These are phyloP conservation scores for Aspergillus sclerotiicarbonarius DNA, from an alignment of 495 filamentous ascomycete species.

Conservation along the genomic window DNA sequence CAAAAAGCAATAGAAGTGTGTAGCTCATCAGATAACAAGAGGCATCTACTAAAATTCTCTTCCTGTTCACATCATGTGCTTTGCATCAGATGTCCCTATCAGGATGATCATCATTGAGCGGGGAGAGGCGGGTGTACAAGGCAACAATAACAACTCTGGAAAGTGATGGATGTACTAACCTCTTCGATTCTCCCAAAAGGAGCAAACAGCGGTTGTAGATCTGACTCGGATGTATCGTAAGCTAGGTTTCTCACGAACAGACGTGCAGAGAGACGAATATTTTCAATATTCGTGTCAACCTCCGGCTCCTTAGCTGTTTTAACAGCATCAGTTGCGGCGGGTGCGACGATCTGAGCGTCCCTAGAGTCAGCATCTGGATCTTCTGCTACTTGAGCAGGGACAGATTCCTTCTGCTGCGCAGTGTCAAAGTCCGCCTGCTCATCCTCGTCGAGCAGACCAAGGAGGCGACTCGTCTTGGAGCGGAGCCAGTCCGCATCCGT, in stretches of 20 bases:
- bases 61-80: constrained; percentile 63
- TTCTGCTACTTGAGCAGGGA: constrained; percentile 22
- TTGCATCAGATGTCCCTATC: constrained; percentile 99
- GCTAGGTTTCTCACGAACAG: constrained; percentile 88
- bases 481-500: constrained; percentile 88
- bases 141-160: constrained; percentile 3
- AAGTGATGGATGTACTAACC: constrained; percentile 56
- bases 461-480: constrained; percentile 83
- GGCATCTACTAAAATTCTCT: constrained; percentile 78
- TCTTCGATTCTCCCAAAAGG: constrained; percentile 76
- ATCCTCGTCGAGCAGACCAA: constrained; percentile 78
- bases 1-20: constrained; percentile 34
- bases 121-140: constrained; percentile 4
- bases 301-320: constrained; percentile 20
- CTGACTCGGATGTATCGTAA: constrained; percentile 75
- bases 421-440: constrained; percentile 38
- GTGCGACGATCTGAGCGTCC: constrained; percentile 11
- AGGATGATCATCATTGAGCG: constrained; percentile 80
- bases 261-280: constrained; percentile 53
- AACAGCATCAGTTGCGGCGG: constrained; percentile 11
- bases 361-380: constrained; percentile 21
- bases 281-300: constrained; percentile 40
- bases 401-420: constrained; percentile 5
- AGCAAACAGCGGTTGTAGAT: constrained; percentile 68
- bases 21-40: constrained; percentile 59